These are phyloP conservation scores for Schwanniomyces etchellsii DNA, from an alignment of 1,139 yeast species.

Conservation along the genomic window DNA sequence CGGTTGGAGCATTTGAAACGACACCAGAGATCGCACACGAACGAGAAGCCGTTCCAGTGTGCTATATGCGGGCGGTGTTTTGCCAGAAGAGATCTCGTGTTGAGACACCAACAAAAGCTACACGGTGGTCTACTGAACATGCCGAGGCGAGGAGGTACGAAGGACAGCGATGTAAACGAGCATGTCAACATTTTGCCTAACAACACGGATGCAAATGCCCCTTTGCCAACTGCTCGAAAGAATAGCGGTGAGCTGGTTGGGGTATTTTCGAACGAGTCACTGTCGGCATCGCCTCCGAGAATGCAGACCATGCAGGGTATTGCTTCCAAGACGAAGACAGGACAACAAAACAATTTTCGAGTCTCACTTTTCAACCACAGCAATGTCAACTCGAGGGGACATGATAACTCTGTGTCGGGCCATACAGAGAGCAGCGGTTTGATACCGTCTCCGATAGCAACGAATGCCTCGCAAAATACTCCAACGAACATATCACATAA, in stretches of 20 bases:
- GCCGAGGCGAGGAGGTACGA: conserved; percentile 14
- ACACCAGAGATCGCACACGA: conserved; percentile 92
- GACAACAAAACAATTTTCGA: conserved; percentile 15
- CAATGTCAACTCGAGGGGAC: conserved; percentile 4
- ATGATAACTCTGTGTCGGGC: conserved; percentile 1
- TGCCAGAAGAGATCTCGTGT: conserved; percentile 43
- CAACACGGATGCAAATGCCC: conserved; percentile 41
- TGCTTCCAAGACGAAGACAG: conserved; percentile 1
- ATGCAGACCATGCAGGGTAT: neutral
- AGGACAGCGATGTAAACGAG: conserved; percentile 22
- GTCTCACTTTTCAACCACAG: conserved; percentile 16
- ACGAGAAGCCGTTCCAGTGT: conserved; percentile 84
- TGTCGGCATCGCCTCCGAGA: neutral
- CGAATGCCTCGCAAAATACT: conserved; percentile 18
- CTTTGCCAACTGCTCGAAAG: conserved; percentile 22
- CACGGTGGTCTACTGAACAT: conserved; percentile 22
- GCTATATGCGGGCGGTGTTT: conserved; percentile 48
- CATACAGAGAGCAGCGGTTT: conserved; percentile 4
- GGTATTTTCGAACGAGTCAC: conserved; percentile 7
- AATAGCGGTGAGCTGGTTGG: conserved; percentile 2
- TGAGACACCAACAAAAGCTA: conserved; percentile 43
- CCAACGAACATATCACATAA: conserved; percentile 12
- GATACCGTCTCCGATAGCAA: conserved; percentile 21
- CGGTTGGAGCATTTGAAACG: conserved; percentile 90
- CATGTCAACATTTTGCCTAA: conserved; percentile 40